Evolutionary conservation across 225 moss, liverwort and hornwort genomes (phyloP).

Genomic region (Marchantia polymorpha): DNA sequence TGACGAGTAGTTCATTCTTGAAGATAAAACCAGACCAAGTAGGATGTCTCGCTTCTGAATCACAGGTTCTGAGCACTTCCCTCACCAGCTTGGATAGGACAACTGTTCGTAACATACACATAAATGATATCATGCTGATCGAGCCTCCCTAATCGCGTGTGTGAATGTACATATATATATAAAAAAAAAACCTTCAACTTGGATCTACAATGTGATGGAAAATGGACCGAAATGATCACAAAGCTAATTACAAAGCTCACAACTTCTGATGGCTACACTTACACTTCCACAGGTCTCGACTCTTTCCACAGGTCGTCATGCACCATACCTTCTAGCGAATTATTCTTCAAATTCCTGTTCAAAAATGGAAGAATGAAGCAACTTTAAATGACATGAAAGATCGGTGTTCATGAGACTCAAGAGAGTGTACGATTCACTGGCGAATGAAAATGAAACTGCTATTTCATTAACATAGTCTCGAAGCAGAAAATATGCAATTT

Average conservation of each 20-base stretch:
- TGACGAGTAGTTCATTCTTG: too few relatives aligned
- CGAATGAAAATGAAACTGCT: not conserved
- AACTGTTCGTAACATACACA: too few relatives aligned
- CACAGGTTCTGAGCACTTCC: too few relatives aligned
- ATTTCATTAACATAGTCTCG: not conserved
- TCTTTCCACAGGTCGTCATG: slow-evolving; percentile 12
- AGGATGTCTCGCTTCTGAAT: too few relatives aligned
- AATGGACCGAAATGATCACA: too few relatives aligned
- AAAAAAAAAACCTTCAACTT: not conserved
- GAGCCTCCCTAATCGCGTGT: not conserved
- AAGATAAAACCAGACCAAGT: too few relatives aligned
- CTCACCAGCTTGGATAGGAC: too few relatives aligned
- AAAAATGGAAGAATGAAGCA: not conserved
- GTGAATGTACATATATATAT: not conserved
- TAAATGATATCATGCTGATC: too few relatives aligned
- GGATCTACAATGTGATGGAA: too few relatives aligned
- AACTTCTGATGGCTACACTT: not conserved
- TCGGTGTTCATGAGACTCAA: not conserved
- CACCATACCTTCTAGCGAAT: not conserved
- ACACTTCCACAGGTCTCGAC: not conserved
- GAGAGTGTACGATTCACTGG: not conserved
- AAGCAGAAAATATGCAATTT: not conserved
- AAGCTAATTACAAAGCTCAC: not conserved
- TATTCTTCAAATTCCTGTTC: not conserved
- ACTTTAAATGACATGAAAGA: not conserved